A percentile compares a stretch with the other conserved stretches of the same genome.
Conservation (phyloP, 2,329 filamentous ascomycete genomes). For the Magnaporthiopsis rhizophila region DNA sequence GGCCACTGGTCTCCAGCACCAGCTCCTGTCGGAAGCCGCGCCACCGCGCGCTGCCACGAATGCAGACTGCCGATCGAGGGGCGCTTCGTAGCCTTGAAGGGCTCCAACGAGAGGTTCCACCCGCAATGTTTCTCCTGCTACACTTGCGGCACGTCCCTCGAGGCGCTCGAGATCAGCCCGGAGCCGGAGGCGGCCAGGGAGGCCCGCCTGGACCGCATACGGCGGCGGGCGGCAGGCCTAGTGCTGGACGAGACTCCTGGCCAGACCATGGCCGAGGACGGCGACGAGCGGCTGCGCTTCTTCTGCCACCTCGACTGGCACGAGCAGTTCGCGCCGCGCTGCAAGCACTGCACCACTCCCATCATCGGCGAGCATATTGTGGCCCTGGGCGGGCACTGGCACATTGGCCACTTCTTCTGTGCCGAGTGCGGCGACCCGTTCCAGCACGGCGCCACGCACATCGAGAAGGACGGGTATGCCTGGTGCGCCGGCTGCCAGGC, state of each 20-base stretch:
- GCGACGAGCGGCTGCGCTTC: constrained; percentile 70
- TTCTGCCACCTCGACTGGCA: constrained; percentile 99
- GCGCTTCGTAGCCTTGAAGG: constrained; percentile 77
- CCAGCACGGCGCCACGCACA: constrained; percentile 58
- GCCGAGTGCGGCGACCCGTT: constrained; percentile 98
- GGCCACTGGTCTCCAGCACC: constrained; percentile 55
- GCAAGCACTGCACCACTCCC: constrained; percentile 92
- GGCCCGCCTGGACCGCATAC: constrained; percentile 68
- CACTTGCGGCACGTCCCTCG: constrained; percentile 77
- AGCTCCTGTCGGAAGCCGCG: constrained; percentile 33
- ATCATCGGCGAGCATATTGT: constrained; percentile 94
- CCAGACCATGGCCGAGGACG: constrained; percentile 60
- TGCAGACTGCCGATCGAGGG: constrained; percentile 82
- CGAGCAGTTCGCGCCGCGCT: constrained; percentile 84
- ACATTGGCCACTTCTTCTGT: constrained; percentile 97
- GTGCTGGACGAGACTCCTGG: constrained; percentile 54
- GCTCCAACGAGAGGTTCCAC: constrained; percentile 66
- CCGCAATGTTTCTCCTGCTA: constrained; percentile 89
- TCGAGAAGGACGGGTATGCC: constrained; percentile 95
- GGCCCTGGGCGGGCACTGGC: constrained; percentile 91
- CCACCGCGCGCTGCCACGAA: constrained; percentile 71
- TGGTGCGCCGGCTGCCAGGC: constrained; percentile 96
- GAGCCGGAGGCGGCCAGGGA: constrained; percentile 68
- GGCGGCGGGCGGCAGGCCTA: constrained; percentile 49
- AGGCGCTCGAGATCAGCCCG: constrained; percentile 93